These are phyloP conservation scores for Gyromitra esculenta DNA, from an alignment of 2,329 filamentous ascomycete genomes.

Conservation along the genomic window DNA sequence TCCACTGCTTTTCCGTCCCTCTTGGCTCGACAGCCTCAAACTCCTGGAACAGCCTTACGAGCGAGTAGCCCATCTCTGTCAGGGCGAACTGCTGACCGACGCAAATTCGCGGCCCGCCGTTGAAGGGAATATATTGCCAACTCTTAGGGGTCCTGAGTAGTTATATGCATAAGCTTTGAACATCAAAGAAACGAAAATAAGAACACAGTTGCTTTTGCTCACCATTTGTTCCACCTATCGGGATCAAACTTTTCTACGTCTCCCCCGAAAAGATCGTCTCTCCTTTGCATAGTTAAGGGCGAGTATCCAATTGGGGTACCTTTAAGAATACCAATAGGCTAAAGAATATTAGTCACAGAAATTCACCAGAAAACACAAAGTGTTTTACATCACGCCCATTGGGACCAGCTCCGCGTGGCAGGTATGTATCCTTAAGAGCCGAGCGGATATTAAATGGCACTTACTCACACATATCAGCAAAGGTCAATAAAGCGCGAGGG, in stretches of 20 bases:
- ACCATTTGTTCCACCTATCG: slow-evolving; percentile 72
- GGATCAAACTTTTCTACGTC: slow-evolving; percentile 68
- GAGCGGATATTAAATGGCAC: slow-evolving; percentile 83
- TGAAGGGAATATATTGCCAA: slow-evolving; percentile 80
- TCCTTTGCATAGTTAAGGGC: slow-evolving; percentile 77
- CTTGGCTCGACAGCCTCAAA: slow-evolving; percentile 70
- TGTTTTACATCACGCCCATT: slow-evolving; percentile 63
- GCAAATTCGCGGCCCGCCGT: slow-evolving; percentile 77
- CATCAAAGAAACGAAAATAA: background rate
- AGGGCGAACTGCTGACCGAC: slow-evolving; percentile 84
- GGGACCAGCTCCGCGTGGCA: slow-evolving; percentile 75
- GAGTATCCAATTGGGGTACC: slow-evolving; percentile 74
- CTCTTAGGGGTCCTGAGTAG: slow-evolving; percentile 66
- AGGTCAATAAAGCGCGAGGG: background rate
- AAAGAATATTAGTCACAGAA: slow-evolving; percentile 24
- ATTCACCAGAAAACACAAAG: background rate
- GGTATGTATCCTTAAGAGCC: slow-evolving; percentile 76
- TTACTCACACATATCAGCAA: slow-evolving; percentile 2
- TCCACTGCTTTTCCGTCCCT: slow-evolving; percentile 36
- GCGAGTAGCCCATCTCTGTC: slow-evolving; percentile 78
- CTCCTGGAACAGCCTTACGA: slow-evolving; percentile 76
- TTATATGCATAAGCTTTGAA: slow-evolving; percentile 25
- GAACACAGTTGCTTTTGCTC: slow-evolving; percentile 2
- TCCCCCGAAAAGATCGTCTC: slow-evolving; percentile 70
- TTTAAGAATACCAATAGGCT: slow-evolving; percentile 70